These are phyloP conservation scores for Xylaria hypoxylon DNA, from an alignment of 2,329 filamentous ascomycete species.

Conservation along the genomic window DNA sequence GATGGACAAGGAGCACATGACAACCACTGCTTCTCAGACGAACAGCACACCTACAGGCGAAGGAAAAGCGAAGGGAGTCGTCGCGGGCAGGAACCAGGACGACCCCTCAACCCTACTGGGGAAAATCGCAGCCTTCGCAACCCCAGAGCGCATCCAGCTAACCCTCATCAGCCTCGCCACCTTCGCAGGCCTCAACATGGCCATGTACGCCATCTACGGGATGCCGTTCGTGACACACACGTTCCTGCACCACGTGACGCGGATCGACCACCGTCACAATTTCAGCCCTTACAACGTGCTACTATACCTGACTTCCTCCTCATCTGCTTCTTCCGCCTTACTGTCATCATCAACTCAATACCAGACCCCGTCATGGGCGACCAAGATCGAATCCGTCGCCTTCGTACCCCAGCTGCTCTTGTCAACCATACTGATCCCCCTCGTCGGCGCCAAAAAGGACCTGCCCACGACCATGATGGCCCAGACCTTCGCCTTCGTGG, in stretches of 20 bases:
- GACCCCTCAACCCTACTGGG: conserved; percentile 43
- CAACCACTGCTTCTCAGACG: conserved; percentile 2
- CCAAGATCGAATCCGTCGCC: conserved; percentile 79
- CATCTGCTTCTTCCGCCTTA: conserved; percentile 42
- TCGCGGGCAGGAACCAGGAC: neutral
- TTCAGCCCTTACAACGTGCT: conserved; percentile 97
- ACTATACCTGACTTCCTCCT: conserved; percentile 84
- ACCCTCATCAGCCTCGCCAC: conserved; percentile 74
- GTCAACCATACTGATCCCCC: conserved; percentile 78
- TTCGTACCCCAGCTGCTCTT: conserved; percentile 90
- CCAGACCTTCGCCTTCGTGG: conserved; percentile 96
- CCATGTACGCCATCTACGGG: conserved; percentile 86
- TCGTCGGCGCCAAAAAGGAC: conserved; percentile 82
- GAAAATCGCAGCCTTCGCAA: conserved; percentile 59
- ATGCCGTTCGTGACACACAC: conserved; percentile 87
- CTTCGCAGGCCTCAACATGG: conserved; percentile 77
- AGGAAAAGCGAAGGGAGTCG: conserved; percentile 17
- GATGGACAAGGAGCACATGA: conserved; percentile 71
- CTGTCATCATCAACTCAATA: conserved; percentile 3
- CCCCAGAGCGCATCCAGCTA: conserved; percentile 67
- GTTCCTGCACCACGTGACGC: conserved; percentile 90
- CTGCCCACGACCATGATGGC: conserved; percentile 88
- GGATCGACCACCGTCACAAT: conserved; percentile 97
- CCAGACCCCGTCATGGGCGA: conserved; percentile 21
- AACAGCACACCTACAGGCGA: neutral